A percentile compares a stretch with the other conserved stretches of the same genome.
These are phyloP conservation scores for Phycomyces nitens DNA, from an alignment of 192 early-diverging fungal species.

Conservation along the genomic window DNA sequence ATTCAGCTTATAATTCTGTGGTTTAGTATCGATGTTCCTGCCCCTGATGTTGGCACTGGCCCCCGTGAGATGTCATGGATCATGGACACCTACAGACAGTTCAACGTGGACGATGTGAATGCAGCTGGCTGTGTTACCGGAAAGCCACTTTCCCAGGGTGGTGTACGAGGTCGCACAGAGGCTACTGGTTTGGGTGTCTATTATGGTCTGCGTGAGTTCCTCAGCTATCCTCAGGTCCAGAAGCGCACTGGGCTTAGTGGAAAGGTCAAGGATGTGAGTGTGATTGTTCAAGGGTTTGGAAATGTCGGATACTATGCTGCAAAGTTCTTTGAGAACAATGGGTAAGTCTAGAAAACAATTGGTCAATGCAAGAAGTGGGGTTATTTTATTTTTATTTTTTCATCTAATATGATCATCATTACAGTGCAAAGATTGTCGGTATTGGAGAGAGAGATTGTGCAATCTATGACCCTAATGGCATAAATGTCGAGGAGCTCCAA, in stretches of 20 bases:
- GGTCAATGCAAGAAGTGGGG: no score
- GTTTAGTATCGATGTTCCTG: conserved; percentile 69
- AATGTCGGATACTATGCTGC: conserved; percentile 84
- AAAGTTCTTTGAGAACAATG: conserved; percentile 77
- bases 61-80: conserved; percentile 86
- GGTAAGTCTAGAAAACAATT: no score
- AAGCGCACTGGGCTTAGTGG: conserved; percentile 60
- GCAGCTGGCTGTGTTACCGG: conserved; percentile 82
- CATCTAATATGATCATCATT: neutral
- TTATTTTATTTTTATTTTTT: neutral
- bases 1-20: neutral
- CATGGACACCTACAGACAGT: conserved; percentile 81
- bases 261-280: conserved; percentile 53
- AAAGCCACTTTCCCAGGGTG: conserved; percentile 74
- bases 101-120: conserved; percentile 75
- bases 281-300: conserved; percentile 83
- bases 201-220: conserved; percentile 78
- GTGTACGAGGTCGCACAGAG: conserved; percentile 79
- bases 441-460: conserved; percentile 68
- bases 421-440: conserved; percentile 68
- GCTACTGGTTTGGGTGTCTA: conserved; percentile 81
- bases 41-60: conserved; percentile 80
- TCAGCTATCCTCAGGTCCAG: conserved; percentile 77
- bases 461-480: conserved; percentile 59
- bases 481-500: conserved; percentile 66